Evolutionary conservation across 352 stramenopile species (phyloP), one percentile per base, ranked within the genome.

Genomic region (Phytophthora multivora): DNA sequence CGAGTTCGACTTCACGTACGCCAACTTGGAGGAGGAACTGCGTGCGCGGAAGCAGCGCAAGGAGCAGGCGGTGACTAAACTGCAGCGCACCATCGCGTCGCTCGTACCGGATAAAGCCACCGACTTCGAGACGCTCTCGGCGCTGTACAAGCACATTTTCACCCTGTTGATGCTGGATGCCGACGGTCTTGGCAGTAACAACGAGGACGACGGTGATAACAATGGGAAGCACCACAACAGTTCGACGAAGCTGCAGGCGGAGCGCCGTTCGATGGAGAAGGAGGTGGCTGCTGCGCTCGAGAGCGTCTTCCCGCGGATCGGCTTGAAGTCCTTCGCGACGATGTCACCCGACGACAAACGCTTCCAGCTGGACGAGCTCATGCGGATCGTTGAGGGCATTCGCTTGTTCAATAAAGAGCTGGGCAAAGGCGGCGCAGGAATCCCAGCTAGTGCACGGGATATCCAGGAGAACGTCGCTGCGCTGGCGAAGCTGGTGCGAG

Each of bases 251-350:
- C 69, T 76, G n/a, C 51, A 74, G n/a, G 51, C 63, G 25, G 75
- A 89, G 28, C 87, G 96, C 46, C 79, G 88, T 28, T 68, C 81
- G 7, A 71, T 93, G 18, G 86, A 96, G 53, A 89, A 90, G 49
- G 90, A 97, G 43, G 74, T 98, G 1, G 91, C 91, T 3, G 89
- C 92, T 8, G 93, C 91, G 10, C 73, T 98, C 4, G 93, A 98
- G 72, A 97, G 85, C n/a, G 93, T 98, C 16, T 98, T 98, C 78
- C 95, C 95, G 11, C 86, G 92, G 4, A 94, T 97, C 25, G 93
- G 90, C 2, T 81, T 98, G 42, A 97, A 97, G 68, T 86, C 88
- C 7, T 98, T 98, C 64, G 83, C 97, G n/a, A 83, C 75, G 11
- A 92, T 98, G 71, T 74, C 70, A 1, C 26, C 70, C 0, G 90